Evolutionary conservation across 352 stramenopile genomes (phyloP), one percentile per base, ranked within the genome.

Genomic region (Blastocystis sp.): DNA sequence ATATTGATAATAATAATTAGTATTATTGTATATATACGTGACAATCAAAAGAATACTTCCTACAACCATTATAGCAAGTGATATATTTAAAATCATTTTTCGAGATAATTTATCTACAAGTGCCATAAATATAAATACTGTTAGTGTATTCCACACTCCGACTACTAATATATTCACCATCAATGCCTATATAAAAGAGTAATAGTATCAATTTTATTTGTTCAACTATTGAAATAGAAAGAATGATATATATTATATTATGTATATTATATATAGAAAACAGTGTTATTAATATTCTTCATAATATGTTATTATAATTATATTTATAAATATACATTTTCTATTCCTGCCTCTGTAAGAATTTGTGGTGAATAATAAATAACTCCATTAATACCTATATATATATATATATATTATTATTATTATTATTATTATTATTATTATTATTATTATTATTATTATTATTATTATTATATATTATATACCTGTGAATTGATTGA

Each of bases 401-500:
- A n/a, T n/a, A n/a, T n/a, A n/a, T n/a, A n/a, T n/a, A n/a, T n/a
- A n/a, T n/a, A n/a, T n/a, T n/a, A n/a, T n/a, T n/a, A n/a, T n/a
- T n/a, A n/a, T n/a, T n/a, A n/a, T n/a, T n/a, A n/a, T n/a, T n/a
- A n/a, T n/a, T n/a, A n/a, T n/a, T n/a, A n/a, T n/a, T n/a, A n/a
- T n/a, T n/a, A n/a, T n/a, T n/a, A n/a, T n/a, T n/a, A n/a, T n/a
- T n/a, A n/a, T n/a, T n/a, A n/a, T n/a, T n/a, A n/a, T n/a, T n/a
- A n/a, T n/a, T n/a, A n/a, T n/a, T n/a, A n/a, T n/a, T n/a, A n/a
- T n/a, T n/a, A n/a, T n/a, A n/a, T n/a, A n/a, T n/a, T n/a, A n/a
- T n/a, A n/a, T n/a, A n/a, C 52, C 52, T 11, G 52, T 62, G 32
- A 62, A 44, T 42, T 62, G 52, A 23, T 62, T 62, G 39, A 62